phyloP scores from a whole-genome alignment of 768 basidiomycete species.

The Lactifluus subvellereus region DNA sequence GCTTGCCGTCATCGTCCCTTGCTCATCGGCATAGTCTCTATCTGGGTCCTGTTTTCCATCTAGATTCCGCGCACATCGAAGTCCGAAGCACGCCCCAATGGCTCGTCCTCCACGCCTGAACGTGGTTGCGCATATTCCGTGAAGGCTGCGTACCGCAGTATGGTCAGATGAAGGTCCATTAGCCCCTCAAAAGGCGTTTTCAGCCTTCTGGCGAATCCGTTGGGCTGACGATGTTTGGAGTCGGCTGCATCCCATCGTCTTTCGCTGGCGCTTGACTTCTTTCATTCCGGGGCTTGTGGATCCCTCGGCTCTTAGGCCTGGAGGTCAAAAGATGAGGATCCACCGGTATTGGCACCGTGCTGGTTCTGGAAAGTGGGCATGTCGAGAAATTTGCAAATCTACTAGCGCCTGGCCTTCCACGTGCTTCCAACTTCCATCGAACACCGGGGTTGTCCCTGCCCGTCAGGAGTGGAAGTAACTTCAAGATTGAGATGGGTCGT shows the following conservation, averaged over 20 bases:
- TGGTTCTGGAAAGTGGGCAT: constrained; percentile 3
- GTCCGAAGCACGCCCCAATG: constrained; percentile 11
- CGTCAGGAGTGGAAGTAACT: constrained; percentile 2
- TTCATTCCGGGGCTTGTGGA: constrained; percentile 14
- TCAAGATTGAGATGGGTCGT: neutral
- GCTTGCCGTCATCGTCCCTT: constrained; percentile 6
- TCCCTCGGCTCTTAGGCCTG: neutral
- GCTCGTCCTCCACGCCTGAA: constrained; percentile 13
- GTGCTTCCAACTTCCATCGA: neutral
- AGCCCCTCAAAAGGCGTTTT: neutral
- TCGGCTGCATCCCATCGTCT: neutral
- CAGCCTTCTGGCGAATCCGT: neutral
- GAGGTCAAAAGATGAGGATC: neutral
- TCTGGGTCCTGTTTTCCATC: constrained; percentile 15
- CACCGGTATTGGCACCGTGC: constrained; percentile 3
- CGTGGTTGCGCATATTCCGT: constrained; percentile 19
- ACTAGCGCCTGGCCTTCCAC: neutral
- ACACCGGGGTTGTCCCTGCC: neutral
- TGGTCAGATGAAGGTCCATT: constrained; percentile 2
- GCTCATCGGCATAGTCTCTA: neutral
- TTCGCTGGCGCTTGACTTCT: neutral
- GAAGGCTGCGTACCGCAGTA: constrained; percentile 9
- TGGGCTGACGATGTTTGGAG: neutral
- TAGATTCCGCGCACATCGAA: constrained; percentile 5
- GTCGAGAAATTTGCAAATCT: neutral